phyloP scores from a whole-genome alignment of 495 filamentous ascomycete genomes.

The Aspergillus avenaceus region DNA sequence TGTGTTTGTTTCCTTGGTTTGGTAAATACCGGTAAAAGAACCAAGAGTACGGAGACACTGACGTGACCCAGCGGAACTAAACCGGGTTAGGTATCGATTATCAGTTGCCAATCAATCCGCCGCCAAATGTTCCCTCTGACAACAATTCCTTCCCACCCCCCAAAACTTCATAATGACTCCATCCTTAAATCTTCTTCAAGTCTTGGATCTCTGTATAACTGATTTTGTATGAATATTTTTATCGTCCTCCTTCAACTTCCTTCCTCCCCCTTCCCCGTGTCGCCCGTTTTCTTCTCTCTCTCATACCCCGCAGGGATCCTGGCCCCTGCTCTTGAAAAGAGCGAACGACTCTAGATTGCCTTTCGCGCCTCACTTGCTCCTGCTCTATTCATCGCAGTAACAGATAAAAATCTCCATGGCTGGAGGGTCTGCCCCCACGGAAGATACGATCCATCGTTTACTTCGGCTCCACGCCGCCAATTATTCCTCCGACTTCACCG shows the following conservation, averaged over 20 bases:
- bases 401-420: slow-evolving; percentile 27
- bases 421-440: slow-evolving; percentile 18
- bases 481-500: slow-evolving; percentile 20
- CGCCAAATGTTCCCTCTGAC: neutral
- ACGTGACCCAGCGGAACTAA: too few species aligned
- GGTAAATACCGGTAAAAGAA: too few species aligned
- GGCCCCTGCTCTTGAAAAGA: too few species aligned
- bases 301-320: too few species aligned
- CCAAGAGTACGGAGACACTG: too few species aligned
- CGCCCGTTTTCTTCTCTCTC: too few species aligned
- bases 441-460: slow-evolving; percentile 18
- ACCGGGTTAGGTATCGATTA: neutral
- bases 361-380: too few species aligned
- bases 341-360: too few species aligned
- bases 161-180: neutral
- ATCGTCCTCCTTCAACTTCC: neutral
- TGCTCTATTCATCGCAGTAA: neutral
- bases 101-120: neutral
- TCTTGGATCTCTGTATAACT: neutral
- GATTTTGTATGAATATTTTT: neutral
- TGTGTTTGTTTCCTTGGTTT: too few species aligned
- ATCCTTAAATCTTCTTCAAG: neutral
- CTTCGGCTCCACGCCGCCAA: slow-evolving; percentile 23
- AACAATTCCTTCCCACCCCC: neutral
- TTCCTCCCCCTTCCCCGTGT: too few species aligned